Evolutionary conservation across 495 filamentous ascomycete species (phyloP).

Genomic region (Gamarada debralockiae): DNA sequence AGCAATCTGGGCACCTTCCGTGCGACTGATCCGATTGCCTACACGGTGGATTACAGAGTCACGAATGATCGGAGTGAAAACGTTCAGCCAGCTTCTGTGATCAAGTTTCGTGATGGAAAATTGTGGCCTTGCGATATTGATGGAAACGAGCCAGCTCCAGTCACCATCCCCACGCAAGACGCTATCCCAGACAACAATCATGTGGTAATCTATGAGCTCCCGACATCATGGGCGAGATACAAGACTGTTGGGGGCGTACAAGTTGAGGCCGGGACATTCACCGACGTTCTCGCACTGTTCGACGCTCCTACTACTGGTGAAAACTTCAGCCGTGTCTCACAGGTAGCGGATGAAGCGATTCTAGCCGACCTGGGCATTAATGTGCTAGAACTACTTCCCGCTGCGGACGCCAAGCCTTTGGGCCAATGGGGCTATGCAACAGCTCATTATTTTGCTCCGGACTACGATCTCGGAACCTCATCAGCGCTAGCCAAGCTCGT

Average conservation of each 20-base stretch:
- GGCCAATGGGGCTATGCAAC: conserved; percentile 29
- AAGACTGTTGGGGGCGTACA: conserved; percentile 10
- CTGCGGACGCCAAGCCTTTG: conserved; percentile 26
- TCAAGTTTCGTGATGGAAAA: conserved; percentile 26
- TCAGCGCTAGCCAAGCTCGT: conserved; percentile 21
- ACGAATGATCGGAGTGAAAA: not conserved
- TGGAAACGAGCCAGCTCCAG: conserved; percentile 17
- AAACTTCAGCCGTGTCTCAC: conserved; percentile 16
- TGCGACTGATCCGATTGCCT: conserved; percentile 29
- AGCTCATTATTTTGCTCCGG: conserved; percentile 29
- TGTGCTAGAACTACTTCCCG: conserved; percentile 29
- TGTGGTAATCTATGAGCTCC: conserved; percentile 31
- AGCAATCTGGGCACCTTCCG: conserved; percentile 14
- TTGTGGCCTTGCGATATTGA: conserved; percentile 28
- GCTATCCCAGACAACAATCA: conserved; percentile 30
- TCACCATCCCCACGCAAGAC: conserved; percentile 12
- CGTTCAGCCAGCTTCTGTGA: conserved; percentile 24
- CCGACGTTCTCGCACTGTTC: conserved; percentile 30
- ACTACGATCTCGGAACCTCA: conserved; percentile 26
- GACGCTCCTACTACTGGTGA: conserved; percentile 15
- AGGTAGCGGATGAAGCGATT: conserved; percentile 21
- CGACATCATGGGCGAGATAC: conserved; percentile 26
- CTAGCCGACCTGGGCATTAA: conserved; percentile 28
- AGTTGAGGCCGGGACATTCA: conserved; percentile 29
- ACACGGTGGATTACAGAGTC: conserved; percentile 26